phyloP scores from a whole-genome alignment of 163 green algal genomes.

The Volvox carteri region DNA sequence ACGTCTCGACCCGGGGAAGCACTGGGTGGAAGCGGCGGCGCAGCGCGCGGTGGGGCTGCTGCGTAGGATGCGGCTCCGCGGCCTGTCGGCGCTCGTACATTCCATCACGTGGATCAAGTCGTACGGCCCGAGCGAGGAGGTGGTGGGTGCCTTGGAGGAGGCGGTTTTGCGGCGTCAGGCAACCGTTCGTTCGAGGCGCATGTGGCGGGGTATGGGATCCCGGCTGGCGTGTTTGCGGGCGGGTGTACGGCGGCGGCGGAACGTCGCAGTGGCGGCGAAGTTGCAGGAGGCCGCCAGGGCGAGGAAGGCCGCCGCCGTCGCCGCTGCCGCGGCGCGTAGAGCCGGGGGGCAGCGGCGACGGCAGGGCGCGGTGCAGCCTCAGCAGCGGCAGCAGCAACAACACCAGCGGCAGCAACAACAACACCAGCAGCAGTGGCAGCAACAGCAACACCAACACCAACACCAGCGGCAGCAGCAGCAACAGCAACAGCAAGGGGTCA shows the following conservation, averaged over 20 bases:
- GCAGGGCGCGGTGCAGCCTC: neutral
- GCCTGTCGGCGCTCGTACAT: constrained; percentile 14
- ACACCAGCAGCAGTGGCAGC: neutral
- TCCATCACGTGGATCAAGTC: constrained; percentile 11
- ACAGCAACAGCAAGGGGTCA: neutral
- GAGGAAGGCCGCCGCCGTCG: neutral
- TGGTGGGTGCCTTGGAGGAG: constrained; percentile 19
- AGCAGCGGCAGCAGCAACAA: neutral
- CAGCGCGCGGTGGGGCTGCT: neutral
- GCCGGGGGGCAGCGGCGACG: neutral
- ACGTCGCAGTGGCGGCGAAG: neutral
- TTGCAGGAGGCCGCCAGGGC: neutral
- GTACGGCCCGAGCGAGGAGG: neutral
- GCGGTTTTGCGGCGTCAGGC: constrained; percentile 9
- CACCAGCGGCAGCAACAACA: neutral
- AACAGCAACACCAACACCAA: neutral
- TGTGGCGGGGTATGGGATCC: constrained; percentile 1
- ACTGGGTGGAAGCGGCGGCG: neutral
- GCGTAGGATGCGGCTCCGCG: neutral
- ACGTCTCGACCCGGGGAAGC: neutral
- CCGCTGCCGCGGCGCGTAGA: neutral
- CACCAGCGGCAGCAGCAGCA: neutral
- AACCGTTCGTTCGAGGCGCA: neutral
- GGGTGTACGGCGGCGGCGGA: neutral
- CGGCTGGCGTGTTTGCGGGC: constrained; percentile 11